Conservation (phyloP, 225 moss, liverwort and hornwort species). For the Pseudoscleropodium purum region DNA sequence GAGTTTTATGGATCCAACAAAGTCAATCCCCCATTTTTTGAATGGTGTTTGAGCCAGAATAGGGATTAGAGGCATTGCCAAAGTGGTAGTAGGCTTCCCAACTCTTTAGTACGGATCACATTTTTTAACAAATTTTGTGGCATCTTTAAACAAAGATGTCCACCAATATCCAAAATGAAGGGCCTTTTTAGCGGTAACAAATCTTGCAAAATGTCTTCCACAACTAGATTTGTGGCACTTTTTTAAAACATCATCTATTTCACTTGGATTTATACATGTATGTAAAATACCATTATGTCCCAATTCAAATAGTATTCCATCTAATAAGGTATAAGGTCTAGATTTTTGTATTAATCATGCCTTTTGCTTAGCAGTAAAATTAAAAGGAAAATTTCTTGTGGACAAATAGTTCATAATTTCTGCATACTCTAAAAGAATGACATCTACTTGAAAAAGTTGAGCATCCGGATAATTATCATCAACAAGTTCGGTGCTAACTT, state of each 20-base stretch:
- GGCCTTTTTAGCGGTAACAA: too few species aligned
- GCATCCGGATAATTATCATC: background rate
- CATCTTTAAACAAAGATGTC: too few species aligned
- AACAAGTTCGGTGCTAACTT: background rate
- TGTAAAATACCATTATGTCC: too few species aligned
- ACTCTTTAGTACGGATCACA: background rate
- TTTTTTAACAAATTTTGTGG: background rate
- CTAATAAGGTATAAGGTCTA: too few species aligned
- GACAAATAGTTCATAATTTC: background rate
- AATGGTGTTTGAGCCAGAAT: background rate
- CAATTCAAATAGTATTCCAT: too few species aligned
- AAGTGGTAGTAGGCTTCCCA: background rate
- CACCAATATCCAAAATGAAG: too few species aligned
- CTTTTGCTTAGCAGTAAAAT: too few species aligned
- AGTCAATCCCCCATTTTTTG: background rate
- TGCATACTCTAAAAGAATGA: background rate
- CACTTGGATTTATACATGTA: too few species aligned
- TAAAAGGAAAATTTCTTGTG: background rate
- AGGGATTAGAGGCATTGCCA: background rate
- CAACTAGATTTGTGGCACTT: too few species aligned
- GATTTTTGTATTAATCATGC: too few species aligned
- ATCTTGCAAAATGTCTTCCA: too few species aligned
- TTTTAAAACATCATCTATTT: too few species aligned
- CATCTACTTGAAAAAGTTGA: background rate
- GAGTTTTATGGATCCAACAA: background rate